Percentiles rank a stretch among this genome's conserved stretches.
phyloP scores from a whole-genome alignment of 176 grass and related monocot genomes.

The barley (Hordeum vulgare) region DNA sequence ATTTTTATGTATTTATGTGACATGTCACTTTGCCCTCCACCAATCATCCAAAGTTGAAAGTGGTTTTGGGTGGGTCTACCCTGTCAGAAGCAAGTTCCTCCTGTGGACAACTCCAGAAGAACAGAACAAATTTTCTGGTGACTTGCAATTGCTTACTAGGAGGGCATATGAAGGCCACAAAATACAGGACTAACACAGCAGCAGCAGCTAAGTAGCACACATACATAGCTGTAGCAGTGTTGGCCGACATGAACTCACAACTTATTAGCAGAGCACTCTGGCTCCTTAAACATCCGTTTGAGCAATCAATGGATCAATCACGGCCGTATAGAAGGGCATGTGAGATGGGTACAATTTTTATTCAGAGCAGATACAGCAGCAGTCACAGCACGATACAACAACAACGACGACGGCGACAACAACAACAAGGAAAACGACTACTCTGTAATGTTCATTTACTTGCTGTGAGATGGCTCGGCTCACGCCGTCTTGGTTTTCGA shows the following conservation, averaged over 20 bases:
- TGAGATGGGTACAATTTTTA: neutral
- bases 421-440: slow-evolving; percentile 7
- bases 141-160: neutral
- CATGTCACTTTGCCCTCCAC: slow-evolving; percentile 24
- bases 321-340: neutral
- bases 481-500: slow-evolving; percentile 5
- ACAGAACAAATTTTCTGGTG: neutral
- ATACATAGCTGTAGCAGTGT: neutral
- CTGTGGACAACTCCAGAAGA: neutral
- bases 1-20: neutral
- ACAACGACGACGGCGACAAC: neutral
- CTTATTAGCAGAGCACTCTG: neutral
- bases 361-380: neutral
- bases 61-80: neutral
- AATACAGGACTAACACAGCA: neutral
- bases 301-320: neutral
- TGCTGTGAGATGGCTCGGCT: slow-evolving; percentile 22
- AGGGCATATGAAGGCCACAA: neutral
- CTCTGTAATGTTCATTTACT: slow-evolving; percentile 22
- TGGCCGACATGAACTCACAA: neutral
- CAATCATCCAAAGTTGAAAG: slow-evolving; percentile 14
- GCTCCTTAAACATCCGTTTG: neutral
- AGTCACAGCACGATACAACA: neutral
- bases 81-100: neutral
- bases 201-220: neutral